Evolutionary conservation across 2,329 filamentous ascomycete genomes (phyloP).

Genomic region (Fusarium mexicanum): DNA sequence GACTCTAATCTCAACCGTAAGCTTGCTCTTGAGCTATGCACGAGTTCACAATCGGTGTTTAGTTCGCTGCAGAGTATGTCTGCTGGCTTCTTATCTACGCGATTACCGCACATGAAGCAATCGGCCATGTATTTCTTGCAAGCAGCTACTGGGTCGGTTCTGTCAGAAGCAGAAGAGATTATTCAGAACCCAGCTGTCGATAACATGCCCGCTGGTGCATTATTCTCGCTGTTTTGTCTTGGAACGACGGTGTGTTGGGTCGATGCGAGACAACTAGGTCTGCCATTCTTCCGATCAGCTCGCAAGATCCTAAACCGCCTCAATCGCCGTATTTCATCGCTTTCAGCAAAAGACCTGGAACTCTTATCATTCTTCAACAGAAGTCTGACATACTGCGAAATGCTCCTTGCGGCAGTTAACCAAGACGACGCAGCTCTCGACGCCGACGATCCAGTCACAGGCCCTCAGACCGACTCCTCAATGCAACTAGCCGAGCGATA

Average conservation of each 20-base stretch:
- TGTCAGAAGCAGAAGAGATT: constrained; percentile 47
- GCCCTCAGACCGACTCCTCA: constrained; percentile 1
- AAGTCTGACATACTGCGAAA: constrained; percentile 54
- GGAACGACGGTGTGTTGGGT: constrained; percentile 55
- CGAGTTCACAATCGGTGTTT: constrained; percentile 50
- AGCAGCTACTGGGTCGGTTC: constrained; percentile 47
- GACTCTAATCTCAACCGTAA: constrained; percentile 51
- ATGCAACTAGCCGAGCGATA: constrained; percentile 25
- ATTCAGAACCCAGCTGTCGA: constrained; percentile 30
- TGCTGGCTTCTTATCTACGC: constrained; percentile 48
- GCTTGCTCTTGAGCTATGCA: constrained; percentile 50
- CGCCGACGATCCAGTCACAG: background rate
- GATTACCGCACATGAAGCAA: constrained; percentile 50
- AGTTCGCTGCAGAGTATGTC: constrained; percentile 55
- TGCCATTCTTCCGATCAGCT: constrained; percentile 48
- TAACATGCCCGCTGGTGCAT: constrained; percentile 46
- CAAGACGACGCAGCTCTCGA: constrained; percentile 36
- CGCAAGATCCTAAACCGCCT: constrained; percentile 40
- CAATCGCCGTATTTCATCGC: constrained; percentile 27
- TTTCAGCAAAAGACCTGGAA: constrained; percentile 39
- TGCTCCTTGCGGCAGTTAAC: constrained; percentile 52
- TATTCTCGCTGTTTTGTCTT: constrained; percentile 53
- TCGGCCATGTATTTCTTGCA: constrained; percentile 48
- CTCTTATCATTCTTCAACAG: constrained; percentile 51
- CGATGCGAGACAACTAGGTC: constrained; percentile 47